Evolutionary conservation across 108 stramenopile species (phyloP).

Genomic region (Conticribra guillardii): DNA sequence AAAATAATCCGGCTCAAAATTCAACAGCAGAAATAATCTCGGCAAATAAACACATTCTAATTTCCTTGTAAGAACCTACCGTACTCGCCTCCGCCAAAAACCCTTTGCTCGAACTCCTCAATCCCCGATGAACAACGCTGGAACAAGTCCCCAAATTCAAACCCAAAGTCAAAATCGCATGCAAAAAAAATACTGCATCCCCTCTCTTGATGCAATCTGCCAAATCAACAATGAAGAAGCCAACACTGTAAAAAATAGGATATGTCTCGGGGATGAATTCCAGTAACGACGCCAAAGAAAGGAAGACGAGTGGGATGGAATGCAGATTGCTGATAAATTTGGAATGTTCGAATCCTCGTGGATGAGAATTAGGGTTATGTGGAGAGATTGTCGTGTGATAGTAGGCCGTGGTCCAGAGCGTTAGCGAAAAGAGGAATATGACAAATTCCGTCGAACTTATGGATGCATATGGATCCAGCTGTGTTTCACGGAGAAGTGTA

Average conservation of each 20-base stretch:
- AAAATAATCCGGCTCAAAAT: no score
- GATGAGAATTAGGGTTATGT: neutral
- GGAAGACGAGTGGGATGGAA: slow-evolving; percentile 20
- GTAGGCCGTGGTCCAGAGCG: neutral
- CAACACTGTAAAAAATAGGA: slow-evolving; percentile 31
- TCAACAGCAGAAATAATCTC: no score
- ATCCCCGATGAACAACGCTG: slow-evolving; percentile 11
- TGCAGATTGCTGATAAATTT: slow-evolving; percentile 36
- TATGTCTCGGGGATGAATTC: slow-evolving; percentile 38
- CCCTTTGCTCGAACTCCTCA: slow-evolving; percentile 50
- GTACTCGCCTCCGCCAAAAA: slow-evolving; percentile 50
- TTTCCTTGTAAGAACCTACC: slow-evolving; percentile 26
- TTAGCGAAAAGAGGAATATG: neutral
- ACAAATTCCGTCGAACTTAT: neutral
- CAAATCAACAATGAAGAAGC: slow-evolving; percentile 44
- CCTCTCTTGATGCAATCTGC: slow-evolving; percentile 30
- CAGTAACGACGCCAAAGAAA: slow-evolving; percentile 29
- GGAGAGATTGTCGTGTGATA: neutral
- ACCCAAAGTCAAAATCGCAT: slow-evolving; percentile 33
- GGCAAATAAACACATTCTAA: no score
- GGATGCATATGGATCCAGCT: no score
- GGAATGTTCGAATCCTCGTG: slow-evolving; percentile 29
- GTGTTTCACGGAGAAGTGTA: no score
- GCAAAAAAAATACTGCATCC: slow-evolving; percentile 32
- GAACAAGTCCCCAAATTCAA: slow-evolving; percentile 34